These are phyloP conservation scores for Globisporangium ultimum DNA, from an alignment of 352 stramenopile species.

Conservation along the genomic window DNA sequence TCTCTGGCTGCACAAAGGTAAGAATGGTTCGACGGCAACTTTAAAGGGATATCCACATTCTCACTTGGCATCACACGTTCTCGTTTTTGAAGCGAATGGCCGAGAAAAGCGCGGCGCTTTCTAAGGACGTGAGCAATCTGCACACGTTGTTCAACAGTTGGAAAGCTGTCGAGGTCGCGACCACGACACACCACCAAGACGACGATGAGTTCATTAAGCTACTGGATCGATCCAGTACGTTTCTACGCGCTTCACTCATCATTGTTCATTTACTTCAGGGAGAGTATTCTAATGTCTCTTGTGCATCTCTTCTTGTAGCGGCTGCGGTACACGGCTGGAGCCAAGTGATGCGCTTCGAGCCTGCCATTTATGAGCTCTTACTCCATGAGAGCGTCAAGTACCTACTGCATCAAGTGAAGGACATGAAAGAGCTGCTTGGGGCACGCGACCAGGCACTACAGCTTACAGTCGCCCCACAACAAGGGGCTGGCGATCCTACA, in stretches of 20 bases:
- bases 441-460: constrained; percentile 39
- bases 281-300: background rate
- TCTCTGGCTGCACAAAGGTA: constrained; percentile 52
- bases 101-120: constrained; percentile 49
- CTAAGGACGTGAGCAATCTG: constrained; percentile 50
- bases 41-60: background rate
- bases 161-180: constrained; percentile 36
- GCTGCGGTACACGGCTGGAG: constrained; percentile 41
- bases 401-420: constrained; percentile 46
- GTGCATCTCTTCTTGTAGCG: constrained; percentile 16
- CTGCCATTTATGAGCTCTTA: constrained; percentile 62
- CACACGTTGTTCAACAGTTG: constrained; percentile 55
- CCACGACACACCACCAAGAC: constrained; percentile 14
- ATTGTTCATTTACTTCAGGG: background rate
- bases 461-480: background rate
- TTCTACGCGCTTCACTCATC: background rate
- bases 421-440: constrained; percentile 57
- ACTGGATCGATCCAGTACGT: constrained; percentile 48
- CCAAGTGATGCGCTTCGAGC: constrained; percentile 42
- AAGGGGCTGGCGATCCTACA: background rate
- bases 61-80: background rate
- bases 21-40: background rate
- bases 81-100: constrained; percentile 34
- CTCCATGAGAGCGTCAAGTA: constrained; percentile 69
- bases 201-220: constrained; percentile 28